Evolutionary conservation across 2,329 filamentous ascomycete species (phyloP).

Genomic region (Fusarium temperatum): DNA sequence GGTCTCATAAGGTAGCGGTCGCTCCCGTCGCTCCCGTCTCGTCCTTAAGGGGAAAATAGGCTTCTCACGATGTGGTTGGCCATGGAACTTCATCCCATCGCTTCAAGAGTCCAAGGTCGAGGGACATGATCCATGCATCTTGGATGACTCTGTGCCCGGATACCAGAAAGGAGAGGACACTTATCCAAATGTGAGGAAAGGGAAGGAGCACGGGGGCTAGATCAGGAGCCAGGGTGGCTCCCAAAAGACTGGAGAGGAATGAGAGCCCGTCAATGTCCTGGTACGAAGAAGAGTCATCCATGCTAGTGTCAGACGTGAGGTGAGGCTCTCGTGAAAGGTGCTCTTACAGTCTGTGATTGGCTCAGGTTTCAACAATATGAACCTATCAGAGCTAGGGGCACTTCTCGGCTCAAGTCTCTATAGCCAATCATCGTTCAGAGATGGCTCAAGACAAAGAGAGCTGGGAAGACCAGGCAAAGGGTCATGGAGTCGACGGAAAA

Average conservation of each 20-base stretch:
- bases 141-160: slow-evolving; percentile 3
- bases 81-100: slow-evolving; percentile 18
- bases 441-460: slow-evolving; percentile 32
- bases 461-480: slow-evolving; percentile 35
- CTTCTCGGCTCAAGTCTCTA: slow-evolving; percentile 17
- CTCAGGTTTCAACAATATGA: neutral
- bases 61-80: slow-evolving; percentile 45
- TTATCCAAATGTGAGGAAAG: slow-evolving; percentile 23
- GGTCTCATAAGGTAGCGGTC: slow-evolving; percentile 40
- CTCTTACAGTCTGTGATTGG: slow-evolving; percentile 46
- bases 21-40: slow-evolving; percentile 41
- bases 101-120: slow-evolving; percentile 31
- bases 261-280: slow-evolving; percentile 38
- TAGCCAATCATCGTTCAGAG: slow-evolving; percentile 20
- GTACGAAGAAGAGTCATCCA: slow-evolving; percentile 39
- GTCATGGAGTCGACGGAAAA: slow-evolving; percentile 33
- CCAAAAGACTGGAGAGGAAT: slow-evolving; percentile 35
- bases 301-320: slow-evolving; percentile 46
- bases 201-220: slow-evolving; percentile 24
- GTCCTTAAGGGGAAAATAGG: slow-evolving; percentile 33
- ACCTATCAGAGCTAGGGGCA: slow-evolving; percentile 15
- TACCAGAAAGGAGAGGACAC: slow-evolving; percentile 37
- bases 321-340: slow-evolving; percentile 47
- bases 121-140: slow-evolving; percentile 38
- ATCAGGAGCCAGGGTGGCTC: slow-evolving; percentile 24